Evolutionary conservation across 164 flowering plant genomes (phyloP).

Genomic region (Malania oleifera): DNA sequence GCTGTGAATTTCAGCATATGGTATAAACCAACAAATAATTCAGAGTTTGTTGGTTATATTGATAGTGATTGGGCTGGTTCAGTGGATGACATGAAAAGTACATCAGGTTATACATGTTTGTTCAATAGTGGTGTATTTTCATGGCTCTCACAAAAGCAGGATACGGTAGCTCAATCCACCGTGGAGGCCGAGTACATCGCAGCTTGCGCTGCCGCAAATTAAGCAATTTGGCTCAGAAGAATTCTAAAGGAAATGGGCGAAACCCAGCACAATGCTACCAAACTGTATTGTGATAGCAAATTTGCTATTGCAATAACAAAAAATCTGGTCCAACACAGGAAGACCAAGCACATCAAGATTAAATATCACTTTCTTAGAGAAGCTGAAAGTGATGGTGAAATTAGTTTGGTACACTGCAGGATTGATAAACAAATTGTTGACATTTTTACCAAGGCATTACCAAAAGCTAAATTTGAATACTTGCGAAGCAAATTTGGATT

Average conservation of each 20-base stretch:
- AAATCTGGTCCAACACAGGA: slow-evolving; percentile 8
- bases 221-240: slow-evolving; percentile 17
- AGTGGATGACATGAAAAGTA: slow-evolving; percentile 17
- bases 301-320: slow-evolving; percentile 8
- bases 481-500: no score
- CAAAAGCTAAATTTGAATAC: background rate
- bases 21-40: background rate
- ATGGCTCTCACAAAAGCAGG: slow-evolving; percentile 16
- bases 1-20: slow-evolving; percentile 8
- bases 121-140: slow-evolving; percentile 4
- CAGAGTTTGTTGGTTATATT: slow-evolving; percentile 1
- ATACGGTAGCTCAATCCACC: slow-evolving; percentile 9
- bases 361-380: slow-evolving; percentile 14
- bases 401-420: background rate
- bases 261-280: background rate
- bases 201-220: background rate
- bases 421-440: slow-evolving; percentile 15
- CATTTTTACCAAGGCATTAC: slow-evolving; percentile 12
- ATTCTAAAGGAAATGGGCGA: slow-evolving; percentile 9
- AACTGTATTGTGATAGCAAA: slow-evolving; percentile 14
- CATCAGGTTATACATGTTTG: slow-evolving; percentile 3
- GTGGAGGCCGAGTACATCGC: slow-evolving; percentile 13
- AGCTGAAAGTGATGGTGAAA: background rate
- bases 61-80: slow-evolving; percentile 15
- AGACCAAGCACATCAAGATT: slow-evolving; percentile 12